Evolutionary conservation across 2,329 filamentous ascomycete species (phyloP), one percentile per base, ranked within the genome.

Genomic region (Microdochium nivale): DNA sequence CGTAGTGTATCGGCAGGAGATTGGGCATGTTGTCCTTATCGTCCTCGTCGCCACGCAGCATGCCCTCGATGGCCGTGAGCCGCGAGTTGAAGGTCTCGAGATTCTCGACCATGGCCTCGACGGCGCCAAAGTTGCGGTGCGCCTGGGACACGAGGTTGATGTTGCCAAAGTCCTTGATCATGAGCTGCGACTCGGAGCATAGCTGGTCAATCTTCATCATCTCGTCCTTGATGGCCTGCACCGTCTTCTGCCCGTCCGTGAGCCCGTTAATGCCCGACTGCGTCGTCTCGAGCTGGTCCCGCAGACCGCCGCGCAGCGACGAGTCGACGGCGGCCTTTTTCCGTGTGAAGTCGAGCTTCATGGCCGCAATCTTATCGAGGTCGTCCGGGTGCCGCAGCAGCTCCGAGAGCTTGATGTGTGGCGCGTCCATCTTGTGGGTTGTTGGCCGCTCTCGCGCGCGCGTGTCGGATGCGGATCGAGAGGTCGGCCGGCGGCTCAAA

Each of bases 191-290:
- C 71, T 99, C 95, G 56, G 91, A 90, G 73, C 94, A 99, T 57
- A 99, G 81, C 72, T 89, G 90, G 74, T 99, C 94, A 63, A 99
- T 97, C 72, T 92, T 95, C 77, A 95, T 90, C 83, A 99, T 94
- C 74, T 99, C 94, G 59, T 97, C 92, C 70, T 95, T 96, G 71
- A 96, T 96, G 61, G 87, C 82, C 65, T 89, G 87, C 33, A 99
- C 88, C 55, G 89, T 89, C 68, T 91, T 88, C 70, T 97, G 91
- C 52, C 91, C 91, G 65, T 96, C 90, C 46, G 82, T 83, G 58
- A 99, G 85, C 56, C 88, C 88, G 58, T 75, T 86, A 84, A 99
- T 96, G 67, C 94, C 94, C 59, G 87, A 81, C 72, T 97, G 92
- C 11, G 94, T 96, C 51, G 91, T 87, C 71, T 96, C 89, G 53